phyloP scores from a whole-genome alignment of 2,329 filamentous ascomycete species.

The Penicillium nordicum region DNA sequence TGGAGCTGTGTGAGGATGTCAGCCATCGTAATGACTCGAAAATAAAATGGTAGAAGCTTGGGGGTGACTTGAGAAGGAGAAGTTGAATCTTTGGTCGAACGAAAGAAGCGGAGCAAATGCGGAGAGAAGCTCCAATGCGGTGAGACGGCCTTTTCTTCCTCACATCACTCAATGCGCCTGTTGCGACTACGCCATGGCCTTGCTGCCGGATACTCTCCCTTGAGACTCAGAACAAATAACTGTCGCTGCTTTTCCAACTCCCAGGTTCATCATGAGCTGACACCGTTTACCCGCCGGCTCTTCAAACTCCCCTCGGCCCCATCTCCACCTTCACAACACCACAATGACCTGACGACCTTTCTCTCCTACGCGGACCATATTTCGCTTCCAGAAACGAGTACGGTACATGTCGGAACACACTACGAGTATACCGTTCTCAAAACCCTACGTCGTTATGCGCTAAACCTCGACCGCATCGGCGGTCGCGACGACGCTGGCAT shows the following conservation, averaged over 20 bases:
- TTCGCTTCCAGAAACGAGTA: conserved; percentile 35
- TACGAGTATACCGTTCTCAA: conserved; percentile 47
- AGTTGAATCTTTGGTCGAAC: background rate
- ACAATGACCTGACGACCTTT: conserved; percentile 40
- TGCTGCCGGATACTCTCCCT: conserved; percentile 2
- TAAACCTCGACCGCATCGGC: conserved; percentile 44
- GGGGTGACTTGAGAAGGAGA: background rate
- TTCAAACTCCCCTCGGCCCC: conserved; percentile 37
- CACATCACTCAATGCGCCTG: conserved; percentile 21
- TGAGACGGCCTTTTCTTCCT: conserved; percentile 9
- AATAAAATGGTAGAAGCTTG: background rate
- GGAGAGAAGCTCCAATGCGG: conserved; percentile 26
- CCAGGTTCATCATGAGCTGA: conserved; percentile 11
- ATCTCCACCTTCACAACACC: conserved; percentile 32
- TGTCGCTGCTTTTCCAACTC: conserved; percentile 15
- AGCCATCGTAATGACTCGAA: conserved; percentile 32
- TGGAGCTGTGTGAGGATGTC: conserved; percentile 51
- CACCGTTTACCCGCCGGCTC: conserved; percentile 34
- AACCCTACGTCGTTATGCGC: conserved; percentile 39
- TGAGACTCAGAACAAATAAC: background rate
- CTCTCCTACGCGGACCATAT: conserved; percentile 40
- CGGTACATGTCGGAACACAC: conserved; percentile 44
- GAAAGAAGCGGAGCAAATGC: conserved; percentile 18
- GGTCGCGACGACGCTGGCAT: conserved; percentile 47
- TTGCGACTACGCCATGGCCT: conserved; percentile 15